Evolutionary conservation across 192 early-diverging fungal genomes (phyloP), one percentile per base, ranked within the genome.

Genomic region (Oehlia diaphana): DNA sequence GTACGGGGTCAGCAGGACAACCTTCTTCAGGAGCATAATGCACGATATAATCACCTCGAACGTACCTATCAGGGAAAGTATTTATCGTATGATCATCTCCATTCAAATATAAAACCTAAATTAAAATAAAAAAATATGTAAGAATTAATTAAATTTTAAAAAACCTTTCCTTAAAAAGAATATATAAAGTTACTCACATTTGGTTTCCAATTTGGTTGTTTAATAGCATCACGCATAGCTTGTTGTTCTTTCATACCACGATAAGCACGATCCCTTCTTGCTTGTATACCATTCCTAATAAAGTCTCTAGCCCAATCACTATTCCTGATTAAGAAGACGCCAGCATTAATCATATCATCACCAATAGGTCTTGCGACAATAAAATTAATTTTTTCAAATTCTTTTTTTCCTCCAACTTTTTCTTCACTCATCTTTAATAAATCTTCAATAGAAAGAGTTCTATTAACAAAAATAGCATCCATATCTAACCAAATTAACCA

Each of bases 401-500:
- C 63, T 4, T 70, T 69, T 12, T 79, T 21, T 1, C 78, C 85
- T 6, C 64, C 47, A 26, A 82, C 85, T 0, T 47, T 58, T 21
- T 82, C 58, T 65, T 82, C 75, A 21, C 87, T 82, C 13, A 82
- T 31, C 4, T 78, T 76, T 26, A 91, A 80, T 7, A 91, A 77
- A 6, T 74, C 75, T 47, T 87, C 85, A 0, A 91, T 47, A 2
- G 81, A 78, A 23, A 80, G 81, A 49, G 85, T 77, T 21, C 76
- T 62, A 64, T 91, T 84, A 64, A 84, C 83, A 28, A 91, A 72
- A 0, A 91, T 84, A 4, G 89, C 88, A 68, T 91, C 89, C 88
- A 91, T 91, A 71, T 91, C 89, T 80, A 91, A 79, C 89, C 89
- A 91, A 75, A 91, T 84, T 33, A 91, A n/a, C 89, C 89, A 91